Evolutionary conservation across 2,329 filamentous ascomycete species (phyloP).

Genomic region (Aulographum hederae): DNA sequence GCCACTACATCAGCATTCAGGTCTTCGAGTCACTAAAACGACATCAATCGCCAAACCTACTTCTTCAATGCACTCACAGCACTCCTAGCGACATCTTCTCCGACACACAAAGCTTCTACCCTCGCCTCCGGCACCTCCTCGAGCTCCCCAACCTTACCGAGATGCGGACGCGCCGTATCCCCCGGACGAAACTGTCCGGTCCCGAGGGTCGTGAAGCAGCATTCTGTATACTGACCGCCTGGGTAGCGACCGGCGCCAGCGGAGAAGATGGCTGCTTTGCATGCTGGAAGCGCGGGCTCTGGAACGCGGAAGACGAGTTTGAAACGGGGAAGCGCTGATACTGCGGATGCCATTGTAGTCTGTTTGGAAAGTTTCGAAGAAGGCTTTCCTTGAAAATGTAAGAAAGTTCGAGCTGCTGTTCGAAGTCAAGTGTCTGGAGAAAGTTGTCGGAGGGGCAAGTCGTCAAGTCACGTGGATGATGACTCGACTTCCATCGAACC

Average conservation of each 20-base stretch:
- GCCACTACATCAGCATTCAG: not conserved
- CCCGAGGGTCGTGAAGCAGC: constrained; percentile 27
- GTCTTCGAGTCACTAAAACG: not conserved
- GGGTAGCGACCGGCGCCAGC: constrained; percentile 26
- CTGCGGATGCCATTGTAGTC: not conserved
- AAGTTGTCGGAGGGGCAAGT: too few relatives aligned
- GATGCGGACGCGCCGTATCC: constrained; percentile 40
- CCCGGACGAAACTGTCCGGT: constrained; percentile 50
- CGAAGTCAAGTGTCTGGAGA: too few relatives aligned
- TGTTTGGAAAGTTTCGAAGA: too few relatives aligned
- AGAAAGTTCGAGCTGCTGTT: too few relatives aligned
- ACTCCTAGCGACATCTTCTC: constrained; percentile 34
- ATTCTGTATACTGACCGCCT: constrained; percentile 24
- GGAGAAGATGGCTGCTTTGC: constrained; percentile 26
- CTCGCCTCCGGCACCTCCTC: constrained; percentile 42
- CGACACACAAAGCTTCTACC: constrained; percentile 44
- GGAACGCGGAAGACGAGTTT: constrained; percentile 29
- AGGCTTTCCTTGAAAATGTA: too few relatives aligned
- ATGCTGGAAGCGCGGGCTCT: constrained; percentile 14
- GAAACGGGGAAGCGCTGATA: constrained; percentile 10
- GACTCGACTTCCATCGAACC: too few relatives aligned
- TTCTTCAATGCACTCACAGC: constrained; percentile 47
- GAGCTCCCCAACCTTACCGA: constrained; percentile 37
- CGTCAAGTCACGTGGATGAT: too few relatives aligned
- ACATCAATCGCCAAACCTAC: constrained; percentile 23